Evolutionary conservation across 371 early-diverging fungal genomes (phyloP).

Genomic region (Mucor irregularis): DNA sequence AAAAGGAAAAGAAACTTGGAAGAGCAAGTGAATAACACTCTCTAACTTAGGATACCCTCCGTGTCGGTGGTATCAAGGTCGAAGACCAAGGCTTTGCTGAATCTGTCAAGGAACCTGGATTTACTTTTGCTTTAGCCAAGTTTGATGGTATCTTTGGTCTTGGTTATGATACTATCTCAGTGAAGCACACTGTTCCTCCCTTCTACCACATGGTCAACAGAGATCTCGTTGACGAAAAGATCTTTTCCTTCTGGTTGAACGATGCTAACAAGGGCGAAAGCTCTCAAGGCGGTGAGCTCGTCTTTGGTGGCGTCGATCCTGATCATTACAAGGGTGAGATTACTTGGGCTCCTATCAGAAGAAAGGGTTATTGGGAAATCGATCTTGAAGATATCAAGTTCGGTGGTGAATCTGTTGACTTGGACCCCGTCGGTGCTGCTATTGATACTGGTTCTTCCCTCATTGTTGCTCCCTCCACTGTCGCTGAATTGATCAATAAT

Average conservation of each 20-base stretch:
- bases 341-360: slow-evolving; percentile 77
- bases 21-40: too few species aligned
- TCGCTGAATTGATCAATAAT: slow-evolving; percentile 87
- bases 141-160: slow-evolving; percentile 96
- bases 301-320: slow-evolving; percentile 80
- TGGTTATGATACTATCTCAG: slow-evolving; percentile 89
- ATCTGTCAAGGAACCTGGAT: slow-evolving; percentile 89
- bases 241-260: slow-evolving; percentile 85
- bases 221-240: slow-evolving; percentile 70
- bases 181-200: slow-evolving; percentile 84
- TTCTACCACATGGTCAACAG: slow-evolving; percentile 88
- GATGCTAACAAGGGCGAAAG: slow-evolving; percentile 51
- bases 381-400: slow-evolving; percentile 72
- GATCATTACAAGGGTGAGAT: slow-evolving; percentile 75
- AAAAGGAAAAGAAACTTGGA: too few species aligned
- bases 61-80: slow-evolving; percentile 69
- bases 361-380: slow-evolving; percentile 97
- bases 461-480: slow-evolving; percentile 72
- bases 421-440: slow-evolving; percentile 68
- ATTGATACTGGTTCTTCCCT: slow-evolving; percentile 87
- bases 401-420: slow-evolving; percentile 64
- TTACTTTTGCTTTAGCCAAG: slow-evolving; percentile 80
- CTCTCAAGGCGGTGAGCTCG: slow-evolving; percentile 76
- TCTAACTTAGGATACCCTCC: slow-evolving; percentile 80
- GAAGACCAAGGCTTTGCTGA: slow-evolving; percentile 85